These are phyloP conservation scores for Gymnopus androsaceus DNA, from an alignment of 1,284 basidiomycete species.

Conservation along the genomic window DNA sequence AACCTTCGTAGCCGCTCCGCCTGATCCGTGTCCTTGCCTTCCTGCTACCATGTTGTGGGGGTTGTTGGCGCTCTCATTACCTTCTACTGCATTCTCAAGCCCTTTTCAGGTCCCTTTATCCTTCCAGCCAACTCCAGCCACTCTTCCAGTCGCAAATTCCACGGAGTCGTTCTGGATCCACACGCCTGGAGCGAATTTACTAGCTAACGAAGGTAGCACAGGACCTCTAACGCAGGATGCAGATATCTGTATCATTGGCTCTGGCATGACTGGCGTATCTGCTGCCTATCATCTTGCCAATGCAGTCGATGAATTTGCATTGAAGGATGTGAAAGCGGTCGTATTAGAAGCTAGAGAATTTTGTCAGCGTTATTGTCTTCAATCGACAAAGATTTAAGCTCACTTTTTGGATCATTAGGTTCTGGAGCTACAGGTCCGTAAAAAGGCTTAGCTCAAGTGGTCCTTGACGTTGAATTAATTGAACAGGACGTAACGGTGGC, in stretches of 20 bases:
- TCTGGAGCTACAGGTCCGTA: conserved; percentile 75
- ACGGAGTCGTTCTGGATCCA: conserved; percentile 73
- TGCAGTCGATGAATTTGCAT: not conserved
- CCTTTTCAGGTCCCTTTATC: not conserved
- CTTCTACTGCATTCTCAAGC: not conserved
- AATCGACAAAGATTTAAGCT: conserved; percentile 2
- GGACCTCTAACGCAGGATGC: conserved; percentile 57
- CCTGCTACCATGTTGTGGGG: not conserved
- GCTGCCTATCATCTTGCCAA: conserved; percentile 69
- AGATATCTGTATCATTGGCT: conserved; percentile 77
- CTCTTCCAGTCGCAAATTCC: conserved; percentile 57
- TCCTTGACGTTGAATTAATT: not conserved
- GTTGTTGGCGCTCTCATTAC: not conserved
- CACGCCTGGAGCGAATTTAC: conserved; percentile 60
- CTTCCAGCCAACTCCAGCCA: not conserved
- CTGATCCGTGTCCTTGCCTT: too few relatives aligned
- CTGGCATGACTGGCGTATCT: conserved; percentile 75
- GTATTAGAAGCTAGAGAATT: conserved; percentile 80
- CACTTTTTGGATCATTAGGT: conserved; percentile 43
- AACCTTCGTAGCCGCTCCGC: too few relatives aligned
- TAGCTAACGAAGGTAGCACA: conserved; percentile 63
- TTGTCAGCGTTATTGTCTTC: conserved; percentile 48
- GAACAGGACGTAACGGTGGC: conserved; percentile 73
- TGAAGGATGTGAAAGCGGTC: conserved; percentile 44
- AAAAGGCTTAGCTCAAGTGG: not conserved